phyloP scores from a whole-genome alignment of 148 eudicot species.

The Hydrangea macrophylla region DNA sequence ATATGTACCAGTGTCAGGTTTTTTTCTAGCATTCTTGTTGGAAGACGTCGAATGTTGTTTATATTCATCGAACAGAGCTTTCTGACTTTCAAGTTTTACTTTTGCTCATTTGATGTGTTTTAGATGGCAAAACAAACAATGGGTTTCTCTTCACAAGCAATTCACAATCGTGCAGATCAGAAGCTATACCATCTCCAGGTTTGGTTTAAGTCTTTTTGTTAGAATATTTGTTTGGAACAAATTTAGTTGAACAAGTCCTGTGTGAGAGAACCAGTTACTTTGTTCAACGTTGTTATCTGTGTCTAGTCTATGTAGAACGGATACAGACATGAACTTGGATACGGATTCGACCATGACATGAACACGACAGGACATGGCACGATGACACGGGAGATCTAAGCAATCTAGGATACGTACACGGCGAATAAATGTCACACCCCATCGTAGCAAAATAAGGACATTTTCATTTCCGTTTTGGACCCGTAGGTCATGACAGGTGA shows the following conservation, averaged over 20 bases:
- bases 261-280: background rate
- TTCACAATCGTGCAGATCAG: conserved; percentile 77
- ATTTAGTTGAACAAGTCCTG: background rate
- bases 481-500: too few species aligned
- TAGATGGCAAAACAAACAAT: conserved; percentile 99
- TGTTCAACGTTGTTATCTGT: background rate
- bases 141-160: conserved; percentile 82
- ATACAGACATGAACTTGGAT: too few species aligned
- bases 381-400: too few species aligned
- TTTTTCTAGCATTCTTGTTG: conserved; percentile 2
- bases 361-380: too few species aligned
- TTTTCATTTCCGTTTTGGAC: too few species aligned
- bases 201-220: conserved; percentile 12
- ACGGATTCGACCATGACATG: too few species aligned
- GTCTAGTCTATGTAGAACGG: too few species aligned
- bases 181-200: conserved; percentile 99
- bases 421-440: too few species aligned
- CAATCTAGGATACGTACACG: too few species aligned
- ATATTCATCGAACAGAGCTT: background rate
- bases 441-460: too few species aligned
- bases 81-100: conserved; percentile 1
- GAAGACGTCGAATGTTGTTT: background rate
- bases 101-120: conserved; percentile 13
- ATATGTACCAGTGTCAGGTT: conserved; percentile 99
- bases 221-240: background rate